These are phyloP conservation scores for Choiromyces venosus DNA, from an alignment of 495 filamentous ascomycete genomes.

Conservation along the genomic window DNA sequence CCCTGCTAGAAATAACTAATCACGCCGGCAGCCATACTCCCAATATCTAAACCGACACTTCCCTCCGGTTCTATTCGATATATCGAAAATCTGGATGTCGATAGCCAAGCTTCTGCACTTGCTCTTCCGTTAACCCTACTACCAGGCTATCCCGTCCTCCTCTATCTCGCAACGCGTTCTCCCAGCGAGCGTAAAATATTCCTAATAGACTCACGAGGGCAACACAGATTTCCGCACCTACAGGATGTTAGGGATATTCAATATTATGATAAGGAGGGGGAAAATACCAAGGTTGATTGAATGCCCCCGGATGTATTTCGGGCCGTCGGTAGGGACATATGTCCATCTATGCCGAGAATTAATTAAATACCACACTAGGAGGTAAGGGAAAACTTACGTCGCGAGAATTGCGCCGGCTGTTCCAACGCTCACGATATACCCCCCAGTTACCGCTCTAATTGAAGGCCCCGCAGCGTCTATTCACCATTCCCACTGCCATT, in stretches of 20 bases:
- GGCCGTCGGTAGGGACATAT: constrained; percentile 49
- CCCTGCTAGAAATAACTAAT: not conserved
- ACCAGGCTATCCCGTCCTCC: constrained; percentile 53
- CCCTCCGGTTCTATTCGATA: constrained; percentile 32
- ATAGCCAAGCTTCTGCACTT: constrained; percentile 51
- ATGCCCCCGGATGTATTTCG: constrained; percentile 53
- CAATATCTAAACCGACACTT: too few relatives aligned
- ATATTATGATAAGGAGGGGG: not conserved
- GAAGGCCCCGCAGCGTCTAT: constrained; percentile 52
- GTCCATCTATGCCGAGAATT: constrained; percentile 45
- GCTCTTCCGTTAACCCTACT: constrained; percentile 49
- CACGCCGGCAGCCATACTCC: not conserved
- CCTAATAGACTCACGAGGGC: constrained; percentile 48
- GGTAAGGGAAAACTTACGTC: constrained; percentile 36
- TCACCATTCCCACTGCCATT: not conserved
- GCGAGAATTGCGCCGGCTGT: constrained; percentile 55
- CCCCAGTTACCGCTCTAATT: constrained; percentile 53
- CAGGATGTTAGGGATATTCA: not conserved
- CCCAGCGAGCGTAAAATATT: constrained; percentile 46
- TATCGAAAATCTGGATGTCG: constrained; percentile 54
- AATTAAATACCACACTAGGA: not conserved
- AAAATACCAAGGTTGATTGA: constrained; percentile 52
- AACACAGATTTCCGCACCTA: constrained; percentile 45
- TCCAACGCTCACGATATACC: constrained; percentile 53
- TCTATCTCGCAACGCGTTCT: constrained; percentile 50